phyloP scores from a whole-genome alignment of 306 rosid genomes.

The Rosa lucieae region DNA sequence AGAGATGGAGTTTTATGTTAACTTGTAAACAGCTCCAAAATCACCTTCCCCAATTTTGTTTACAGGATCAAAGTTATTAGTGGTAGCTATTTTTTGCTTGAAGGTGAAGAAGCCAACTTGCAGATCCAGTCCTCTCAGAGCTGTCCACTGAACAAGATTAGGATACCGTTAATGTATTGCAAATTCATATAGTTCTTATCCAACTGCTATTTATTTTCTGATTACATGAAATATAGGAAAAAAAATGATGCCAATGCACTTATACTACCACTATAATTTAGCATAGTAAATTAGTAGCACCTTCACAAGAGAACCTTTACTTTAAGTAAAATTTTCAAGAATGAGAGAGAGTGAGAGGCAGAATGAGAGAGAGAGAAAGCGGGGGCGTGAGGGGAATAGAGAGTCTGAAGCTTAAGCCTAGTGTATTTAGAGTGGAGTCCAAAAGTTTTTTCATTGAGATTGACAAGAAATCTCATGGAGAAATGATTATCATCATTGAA shows the following conservation, averaged over 20 bases:
- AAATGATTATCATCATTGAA: too few relatives aligned
- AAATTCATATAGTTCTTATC: neutral
- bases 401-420: too few relatives aligned
- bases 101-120: neutral
- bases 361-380: too few relatives aligned
- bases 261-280: neutral
- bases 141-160: neutral
- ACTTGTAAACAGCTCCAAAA: constrained; percentile 76
- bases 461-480: too few relatives aligned
- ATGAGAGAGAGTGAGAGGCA: too few relatives aligned
- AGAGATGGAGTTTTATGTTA: constrained; percentile 10
- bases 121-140: neutral
- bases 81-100: constrained; percentile 36
- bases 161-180: neutral
- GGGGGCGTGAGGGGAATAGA: too few relatives aligned
- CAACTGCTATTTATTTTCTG: neutral
- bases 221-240: too few relatives aligned
- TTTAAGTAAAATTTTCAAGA: too few relatives aligned
- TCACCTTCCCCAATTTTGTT: constrained; percentile 81
- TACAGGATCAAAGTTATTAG: constrained; percentile 47
- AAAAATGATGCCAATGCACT: neutral
- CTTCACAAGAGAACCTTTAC: too few relatives aligned
- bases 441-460: too few relatives aligned
- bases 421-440: too few relatives aligned
- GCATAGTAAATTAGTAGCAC: neutral